Evolutionary conservation across 2,329 filamentous ascomycete genomes (phyloP).

Genomic region (Calonectria naviculata): DNA sequence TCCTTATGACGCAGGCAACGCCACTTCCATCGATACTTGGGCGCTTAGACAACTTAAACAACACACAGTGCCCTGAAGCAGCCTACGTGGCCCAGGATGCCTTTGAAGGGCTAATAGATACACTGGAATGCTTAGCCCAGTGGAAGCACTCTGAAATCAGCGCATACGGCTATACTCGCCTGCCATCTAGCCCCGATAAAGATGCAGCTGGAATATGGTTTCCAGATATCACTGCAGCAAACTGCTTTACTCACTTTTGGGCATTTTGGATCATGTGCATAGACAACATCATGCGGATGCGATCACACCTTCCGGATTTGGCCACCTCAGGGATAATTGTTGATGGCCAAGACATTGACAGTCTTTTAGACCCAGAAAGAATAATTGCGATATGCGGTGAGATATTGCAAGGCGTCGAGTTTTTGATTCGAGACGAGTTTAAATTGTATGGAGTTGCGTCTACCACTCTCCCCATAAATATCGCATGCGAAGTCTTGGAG

Average conservation of each 20-base stretch:
- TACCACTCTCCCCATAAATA: conserved; percentile 43
- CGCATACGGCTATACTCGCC: background rate
- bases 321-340: background rate
- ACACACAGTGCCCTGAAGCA: background rate
- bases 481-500: conserved; percentile 19
- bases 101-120: background rate
- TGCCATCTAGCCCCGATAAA: background rate
- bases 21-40: conserved; percentile 2
- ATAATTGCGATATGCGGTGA: conserved; percentile 33
- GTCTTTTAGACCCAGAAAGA: background rate
- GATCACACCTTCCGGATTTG: background rate
- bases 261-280: conserved; percentile 50
- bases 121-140: background rate
- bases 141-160: conserved; percentile 6
- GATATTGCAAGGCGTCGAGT: conserved; percentile 49
- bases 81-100: background rate
- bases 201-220: conserved; percentile 40
- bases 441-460: conserved; percentile 52
- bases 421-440: conserved; percentile 51
- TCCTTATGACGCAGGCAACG: conserved; percentile 15
- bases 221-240: conserved; percentile 49
- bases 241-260: conserved; percentile 51
- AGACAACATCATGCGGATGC: conserved; percentile 33
- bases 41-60: background rate
- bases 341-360: background rate